Conservation (phyloP, 768 basidiomycete species). For the Steccherinum ochraceum region DNA sequence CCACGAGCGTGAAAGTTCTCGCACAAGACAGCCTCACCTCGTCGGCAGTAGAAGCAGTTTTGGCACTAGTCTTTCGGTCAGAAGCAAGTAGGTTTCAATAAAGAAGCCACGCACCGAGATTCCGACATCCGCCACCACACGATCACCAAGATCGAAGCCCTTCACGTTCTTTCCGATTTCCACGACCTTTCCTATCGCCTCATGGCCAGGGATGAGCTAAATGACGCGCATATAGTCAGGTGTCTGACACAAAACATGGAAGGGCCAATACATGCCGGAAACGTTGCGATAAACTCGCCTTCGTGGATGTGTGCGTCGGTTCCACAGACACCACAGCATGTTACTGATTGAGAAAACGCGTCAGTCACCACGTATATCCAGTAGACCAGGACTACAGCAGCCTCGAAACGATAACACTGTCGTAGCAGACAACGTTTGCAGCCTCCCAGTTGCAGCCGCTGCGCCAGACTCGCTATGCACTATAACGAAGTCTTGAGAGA, state of each 20-base stretch:
- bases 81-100: neutral
- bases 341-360: neutral
- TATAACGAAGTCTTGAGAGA: no score
- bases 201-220: conserved; percentile 69
- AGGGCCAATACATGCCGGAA: conserved; percentile 41
- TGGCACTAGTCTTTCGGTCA: conserved; percentile 49
- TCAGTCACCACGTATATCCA: no score
- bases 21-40: conserved; percentile 77
- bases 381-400: no score
- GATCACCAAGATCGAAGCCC: conserved; percentile 71
- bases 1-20: conserved; percentile 80
- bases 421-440: no score
- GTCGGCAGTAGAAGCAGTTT: conserved; percentile 81
- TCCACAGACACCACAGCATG: conserved; percentile 51
- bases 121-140: conserved; percentile 79
- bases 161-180: conserved; percentile 76
- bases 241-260: neutral
- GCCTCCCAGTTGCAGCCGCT: no score
- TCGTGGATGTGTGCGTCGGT: conserved; percentile 59
- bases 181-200: conserved; percentile 67
- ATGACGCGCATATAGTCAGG: neutral
- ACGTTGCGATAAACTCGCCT: conserved; percentile 67
- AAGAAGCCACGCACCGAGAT: conserved; percentile 44
- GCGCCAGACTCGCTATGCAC: no score
- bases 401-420: no score